Base-by-base conservation (phyloP, 2,329 filamentous ascomycete species). In the Pseudocercospora crystallina region DNA sequence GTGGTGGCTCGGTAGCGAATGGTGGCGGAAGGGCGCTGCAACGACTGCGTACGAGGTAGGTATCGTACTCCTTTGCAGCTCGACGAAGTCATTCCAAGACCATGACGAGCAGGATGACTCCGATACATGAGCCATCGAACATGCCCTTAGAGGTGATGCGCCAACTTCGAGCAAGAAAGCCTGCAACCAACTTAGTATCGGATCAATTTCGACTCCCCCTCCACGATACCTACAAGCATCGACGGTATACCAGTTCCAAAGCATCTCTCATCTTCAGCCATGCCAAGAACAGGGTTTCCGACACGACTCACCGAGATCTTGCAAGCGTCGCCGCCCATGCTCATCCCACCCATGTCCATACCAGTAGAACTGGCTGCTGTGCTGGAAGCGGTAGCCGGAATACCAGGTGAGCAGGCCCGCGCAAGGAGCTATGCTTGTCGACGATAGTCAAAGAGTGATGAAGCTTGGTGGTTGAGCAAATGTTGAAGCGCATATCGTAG, bases 61-160 rank as follows among this genome's bases (percentile, higher is more conserved):
- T 76, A 67, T 94, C 88, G 69, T 85, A 92, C 67, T 90, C 87
- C 60, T 86, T 84, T 58, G 80, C 78, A 17, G 79, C 61, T 29
- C 88, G 85, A 43, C 89, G 86, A 15, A 94, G 77, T 50, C 84
- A 73, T 65, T 94, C 88, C 60, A 94, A 84, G 5, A 72, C 63
- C 45, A 92, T 78, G 59, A 87, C 86, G 46, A 95, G 82, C n/a
- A 85, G 73, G 54, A 90, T 76, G 32, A 90, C 83, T 53, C 86
- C 88, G 64, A 95, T 85, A 72, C 89, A 94, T 45, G 84, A 87
- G 15, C 85, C 88, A 41, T 86, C 88, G 65, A 95, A 92, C 79
- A 86, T 86, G 67, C 80, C 84, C 2, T 69, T 72, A 17, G 84
- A 85, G 12, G 74, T 84, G 67, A 92, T 80, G 63, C 83, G 83